These are phyloP conservation scores for Cynara cardunculus DNA, from an alignment of 129 eudicot species.

Conservation along the genomic window DNA sequence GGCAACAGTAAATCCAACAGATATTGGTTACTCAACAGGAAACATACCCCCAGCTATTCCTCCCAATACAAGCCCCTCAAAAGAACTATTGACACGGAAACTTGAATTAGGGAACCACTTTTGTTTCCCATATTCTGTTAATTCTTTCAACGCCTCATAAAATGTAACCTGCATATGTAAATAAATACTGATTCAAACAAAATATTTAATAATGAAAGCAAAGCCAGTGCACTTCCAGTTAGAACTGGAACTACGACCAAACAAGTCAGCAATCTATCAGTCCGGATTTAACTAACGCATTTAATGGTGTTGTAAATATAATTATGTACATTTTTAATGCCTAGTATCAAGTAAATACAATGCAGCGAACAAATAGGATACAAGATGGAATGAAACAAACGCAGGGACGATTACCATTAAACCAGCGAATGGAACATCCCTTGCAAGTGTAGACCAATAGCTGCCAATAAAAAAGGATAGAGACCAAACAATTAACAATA, in stretches of 20 bases:
- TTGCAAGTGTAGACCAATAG: constrained; percentile 93
- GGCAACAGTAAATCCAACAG: constrained; percentile 3
- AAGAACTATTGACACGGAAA: constrained; percentile 51
- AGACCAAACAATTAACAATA: background rate
- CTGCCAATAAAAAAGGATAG: constrained; percentile 38
- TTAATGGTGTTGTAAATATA: background rate
- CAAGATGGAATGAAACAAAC: background rate
- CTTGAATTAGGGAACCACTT: constrained; percentile 54
- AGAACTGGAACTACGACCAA: background rate
- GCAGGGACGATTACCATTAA: constrained; percentile 61
- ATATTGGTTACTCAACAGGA: background rate
- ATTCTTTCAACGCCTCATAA: constrained; percentile 74
- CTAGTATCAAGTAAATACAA: background rate
- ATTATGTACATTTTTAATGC: background rate
- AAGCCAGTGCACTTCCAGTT: background rate
- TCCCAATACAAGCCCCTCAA: constrained; percentile 91
- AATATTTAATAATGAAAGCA: background rate
- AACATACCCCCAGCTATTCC: constrained; percentile 94
- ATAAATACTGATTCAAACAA: constrained; percentile 2
- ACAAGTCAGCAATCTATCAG: background rate
- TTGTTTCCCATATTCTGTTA: constrained; percentile 61
- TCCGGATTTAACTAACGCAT: background rate
- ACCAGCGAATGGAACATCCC: constrained; percentile 99
- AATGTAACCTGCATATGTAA: constrained; percentile 61
- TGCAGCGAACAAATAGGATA: background rate